phyloP scores from a whole-genome alignment of 768 basidiomycete genomes.

The Candolleomyces efflorescens region DNA sequence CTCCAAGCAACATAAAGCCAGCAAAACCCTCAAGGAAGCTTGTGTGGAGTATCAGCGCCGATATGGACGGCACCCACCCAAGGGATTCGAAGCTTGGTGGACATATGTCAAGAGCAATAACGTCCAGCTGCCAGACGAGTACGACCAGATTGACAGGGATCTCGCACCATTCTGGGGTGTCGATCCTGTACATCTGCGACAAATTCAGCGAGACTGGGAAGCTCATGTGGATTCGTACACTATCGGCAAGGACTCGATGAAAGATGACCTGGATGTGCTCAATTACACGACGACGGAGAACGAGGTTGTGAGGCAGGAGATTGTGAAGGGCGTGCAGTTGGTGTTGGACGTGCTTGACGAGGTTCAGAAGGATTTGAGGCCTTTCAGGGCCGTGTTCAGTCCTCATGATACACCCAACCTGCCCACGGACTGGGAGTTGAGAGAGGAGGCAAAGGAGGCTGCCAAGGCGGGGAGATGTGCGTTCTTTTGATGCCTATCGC shows the following conservation, averaged over 20 bases:
- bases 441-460: conserved; percentile 29
- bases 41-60: conserved; percentile 72
- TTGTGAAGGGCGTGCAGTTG: conserved; percentile 23
- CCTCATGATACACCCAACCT: conserved; percentile 46
- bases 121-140: conserved; percentile 80
- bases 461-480: conserved; percentile 33
- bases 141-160: conserved; percentile 68
- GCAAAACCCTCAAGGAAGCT: conserved; percentile 70
- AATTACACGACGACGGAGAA: conserved; percentile 22
- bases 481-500: conserved; percentile 11
- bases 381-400: conserved; percentile 49
- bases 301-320: conserved; percentile 18
- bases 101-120: conserved; percentile 52
- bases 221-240: conserved; percentile 35
- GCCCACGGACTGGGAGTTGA: conserved; percentile 31
- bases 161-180: conserved; percentile 80
- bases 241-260: conserved; percentile 28
- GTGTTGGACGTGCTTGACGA: conserved; percentile 37
- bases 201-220: conserved; percentile 33
- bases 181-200: conserved; percentile 31
- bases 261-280: conserved; percentile 23
- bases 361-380: conserved; percentile 36
- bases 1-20: conserved; percentile 57
- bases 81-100: conserved; percentile 72
- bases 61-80: conserved; percentile 72